Evolutionary conservation across 768 basidiomycete genomes (phyloP).

Genomic region (Auriculariales sp.): DNA sequence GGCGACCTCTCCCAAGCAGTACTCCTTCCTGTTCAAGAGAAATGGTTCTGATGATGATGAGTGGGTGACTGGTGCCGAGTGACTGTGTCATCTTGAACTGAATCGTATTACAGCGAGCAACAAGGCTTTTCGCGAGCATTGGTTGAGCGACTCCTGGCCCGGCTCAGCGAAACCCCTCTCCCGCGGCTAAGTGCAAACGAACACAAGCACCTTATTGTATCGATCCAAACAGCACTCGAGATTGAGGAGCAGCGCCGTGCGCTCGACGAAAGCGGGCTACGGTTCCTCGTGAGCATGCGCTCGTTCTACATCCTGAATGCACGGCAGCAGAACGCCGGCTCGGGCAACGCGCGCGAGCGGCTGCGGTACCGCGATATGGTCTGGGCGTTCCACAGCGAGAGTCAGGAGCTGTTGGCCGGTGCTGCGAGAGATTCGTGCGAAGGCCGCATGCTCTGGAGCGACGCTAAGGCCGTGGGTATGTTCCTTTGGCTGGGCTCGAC

Average conservation of each 20-base stretch:
- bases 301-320: slow-evolving; percentile 78
- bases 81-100: background rate
- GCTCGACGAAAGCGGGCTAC: slow-evolving; percentile 80
- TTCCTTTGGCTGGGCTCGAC: slow-evolving; percentile 75
- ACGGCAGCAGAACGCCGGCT: slow-evolving; percentile 17
- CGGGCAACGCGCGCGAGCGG: slow-evolving; percentile 50
- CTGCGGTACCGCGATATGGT: slow-evolving; percentile 87
- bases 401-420: slow-evolving; percentile 67
- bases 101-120: slow-evolving; percentile 24
- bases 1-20: slow-evolving; percentile 18
- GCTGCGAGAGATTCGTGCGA: slow-evolving; percentile 59
- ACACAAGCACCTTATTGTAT: slow-evolving; percentile 65
- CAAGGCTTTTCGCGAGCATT: slow-evolving; percentile 45
- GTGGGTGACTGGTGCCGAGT: slow-evolving; percentile 20
- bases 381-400: slow-evolving; percentile 95
- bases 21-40: slow-evolving; percentile 40
- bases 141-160: slow-evolving; percentile 45
- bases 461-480: slow-evolving; percentile 75
- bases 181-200: slow-evolving; percentile 68
- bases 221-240: slow-evolving; percentile 80
- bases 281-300: slow-evolving; percentile 86
- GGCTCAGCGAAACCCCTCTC: slow-evolving; percentile 45
- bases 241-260: slow-evolving; percentile 84
- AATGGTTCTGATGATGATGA: slow-evolving; percentile 24
- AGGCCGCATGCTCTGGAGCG: slow-evolving; percentile 80